Evolutionary conservation across 129 eudicot genomes (phyloP), one percentile per base, ranked within the genome.

Genomic region (Mikania micrantha): DNA sequence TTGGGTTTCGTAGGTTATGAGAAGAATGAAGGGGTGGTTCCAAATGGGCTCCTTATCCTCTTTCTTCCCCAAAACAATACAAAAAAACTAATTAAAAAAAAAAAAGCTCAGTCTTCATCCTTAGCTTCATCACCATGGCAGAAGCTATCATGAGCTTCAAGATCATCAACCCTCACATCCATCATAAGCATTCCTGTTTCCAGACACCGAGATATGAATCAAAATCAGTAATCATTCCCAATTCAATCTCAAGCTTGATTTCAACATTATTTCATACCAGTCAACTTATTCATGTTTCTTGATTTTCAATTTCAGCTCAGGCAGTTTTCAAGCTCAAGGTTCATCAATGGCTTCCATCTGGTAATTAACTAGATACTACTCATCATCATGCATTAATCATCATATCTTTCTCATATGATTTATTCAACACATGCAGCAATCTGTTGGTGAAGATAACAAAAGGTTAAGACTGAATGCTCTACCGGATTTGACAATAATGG

Each of bases 401-500:
- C 3, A 31, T n/a, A n/a, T n/a, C n/a, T n/a, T n/a, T n/a, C n/a
- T n/a, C n/a, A n/a, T n/a, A n/a, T n/a, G n/a, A n/a, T n/a, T n/a
- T n/a, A n/a, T n/a, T 27, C 17, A 54, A 20, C 41, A 54, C 63
- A 62, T 20, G 45, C 22, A 67, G 73, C 59, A 48, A 31, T 62
- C 64, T 2, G 12, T 16, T 63, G 74, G 82, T 54, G 76, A 70
- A 50, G 74, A 81, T 15, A 71, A 19, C n/a, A 80, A 77, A 70
- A 78, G 62, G 52, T 69, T 78, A 15, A 75, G 65, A 79, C 77
- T 74, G 70, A 85, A 79, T 0, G 97, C 95, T 9, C 27, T 91
- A 6, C 96, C 96, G 12, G 90, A 91, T 74, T 87, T 81, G 85
- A 81, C 96, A 63, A 79, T 91, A 50, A 91, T 91, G 96, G 97